Base-by-base conservation (phyloP, 768 basidiomycete genomes). In the Favolaschia claudopus region DNA sequence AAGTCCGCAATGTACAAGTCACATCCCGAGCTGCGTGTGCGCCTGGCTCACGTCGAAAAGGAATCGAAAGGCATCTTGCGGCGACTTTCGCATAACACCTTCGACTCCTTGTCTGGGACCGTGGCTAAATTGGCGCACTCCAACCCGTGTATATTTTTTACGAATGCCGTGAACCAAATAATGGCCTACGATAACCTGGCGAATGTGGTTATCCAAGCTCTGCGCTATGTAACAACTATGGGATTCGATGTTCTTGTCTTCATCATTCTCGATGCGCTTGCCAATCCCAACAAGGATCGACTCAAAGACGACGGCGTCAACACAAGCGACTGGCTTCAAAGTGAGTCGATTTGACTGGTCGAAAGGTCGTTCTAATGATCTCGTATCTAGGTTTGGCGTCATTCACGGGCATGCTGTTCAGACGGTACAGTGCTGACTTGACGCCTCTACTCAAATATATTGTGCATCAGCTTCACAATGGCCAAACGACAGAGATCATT, bases 181-280 rank as follows among this genome's bases (percentile, higher is more conserved):
- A 94, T 95, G 89, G 89, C 93, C 14, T 99, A 99, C 69, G 93
- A 96, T 70, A 99, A 99, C 73, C 76, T 97, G 50, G 93, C 93
- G 10, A 84, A 83, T 37, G 93, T 95, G 20, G 91, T 98, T 38
- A 91, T 99, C 24, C 94, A 95, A 65, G 91, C 91, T 17, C 80
- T 95, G 65, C 81, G 92, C 70, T 96, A 92, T 75, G 87, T 95
- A 63, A 95, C 94, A 4, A 89, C 89, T 61, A 90, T 99, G 84
- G 93, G 93, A 7, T 98, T 94, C 69, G 97, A 99, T 69, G 93
- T 97, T 9, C 79, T 98, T 12, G 87, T 93, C 17, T 99, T 89
- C 70, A 80, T 93, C 51, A 84, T 97, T 58, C 79, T 99, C 53
- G 93, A 96, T 60, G 90, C 92, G 0, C 80, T 99, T 49, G 87